Base-by-base conservation (phyloP, 129 eudicot genomes). In the Silybum marianum region DNA sequence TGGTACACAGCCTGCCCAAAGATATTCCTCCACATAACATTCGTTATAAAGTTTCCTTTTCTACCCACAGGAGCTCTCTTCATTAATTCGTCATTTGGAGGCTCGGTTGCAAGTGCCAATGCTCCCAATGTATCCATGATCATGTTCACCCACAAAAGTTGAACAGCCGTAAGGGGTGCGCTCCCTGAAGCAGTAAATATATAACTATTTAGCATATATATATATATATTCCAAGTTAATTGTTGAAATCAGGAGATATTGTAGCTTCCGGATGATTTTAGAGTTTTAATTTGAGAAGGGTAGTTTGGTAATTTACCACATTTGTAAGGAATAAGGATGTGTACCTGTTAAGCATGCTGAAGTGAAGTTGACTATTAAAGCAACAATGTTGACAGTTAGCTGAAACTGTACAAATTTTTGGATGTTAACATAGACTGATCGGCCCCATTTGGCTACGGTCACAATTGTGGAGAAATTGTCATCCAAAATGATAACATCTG, bases 101-200 rank as follows among this genome's bases (percentile, higher is more conserved):
- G 98, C 89, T 95, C 98, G 18, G 98, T 93, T 60, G 99, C 98
- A 3, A 92, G 84, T 10, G 99, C 97, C 77, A 95, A 91, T 19
- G 99, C 97, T 24, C 99, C 99, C 75, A 95, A 77, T 21, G 98
- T 95, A 82, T 95, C 99, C 99, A 95, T 95, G 40, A 95, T 95
- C 99, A 93, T 95, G 83, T 95, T 95, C n/a, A 95, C 99, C 99
- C 99, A 95, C 89, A 95, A 85, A 80, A 95, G 99, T 72, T 92
- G 97, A 79, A 95, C 98, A 71, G 97, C 98, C 2, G 97, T 95
- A 42, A 93, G 93, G 14, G 98, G 99, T 28, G 99, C 93, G 78
- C 85, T 88, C 82, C 98, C 99, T 95, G 84, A 75, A 85, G 19
- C 39, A 72, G 36, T 74, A 75, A 75, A 74, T 6, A 32, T 44